Conservation (phyloP, 352 stramenopile species). For the Globisporangium canariense region DNA sequence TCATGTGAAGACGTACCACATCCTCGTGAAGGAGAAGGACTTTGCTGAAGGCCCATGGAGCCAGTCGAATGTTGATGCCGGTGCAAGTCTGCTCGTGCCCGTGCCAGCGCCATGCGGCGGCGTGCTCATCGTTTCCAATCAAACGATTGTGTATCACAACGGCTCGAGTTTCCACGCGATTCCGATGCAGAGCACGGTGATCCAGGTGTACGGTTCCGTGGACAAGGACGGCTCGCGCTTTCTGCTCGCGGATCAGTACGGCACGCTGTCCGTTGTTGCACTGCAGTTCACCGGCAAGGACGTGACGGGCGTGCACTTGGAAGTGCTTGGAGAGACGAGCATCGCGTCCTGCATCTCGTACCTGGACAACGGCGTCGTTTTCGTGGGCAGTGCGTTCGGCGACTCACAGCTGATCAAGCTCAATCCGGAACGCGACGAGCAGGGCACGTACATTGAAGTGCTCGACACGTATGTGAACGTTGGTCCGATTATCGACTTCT, state of each 20-base stretch:
- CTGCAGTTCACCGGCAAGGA: conserved; percentile 74
- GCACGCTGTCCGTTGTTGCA: conserved; percentile 85
- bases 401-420: conserved; percentile 97
- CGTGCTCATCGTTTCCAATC: conserved; percentile 89
- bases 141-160: conserved; percentile 91
- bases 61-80: conserved; percentile 87
- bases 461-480: conserved; percentile 97
- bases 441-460: conserved; percentile 90
- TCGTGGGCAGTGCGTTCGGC: conserved; percentile 93
- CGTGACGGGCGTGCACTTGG: conserved; percentile 84
- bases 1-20: conserved; percentile 91
- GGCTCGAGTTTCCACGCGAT: conserved; percentile 87
- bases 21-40: conserved; percentile 89
- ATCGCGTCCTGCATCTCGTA: conserved; percentile 91
- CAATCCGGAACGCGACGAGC: conserved; percentile 64
- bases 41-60: conserved; percentile 87
- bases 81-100: conserved; percentile 86
- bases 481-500: conserved; percentile 98
- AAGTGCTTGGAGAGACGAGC: conserved; percentile 92
- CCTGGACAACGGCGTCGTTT: conserved; percentile 94
- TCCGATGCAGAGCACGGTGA: conserved; percentile 88
- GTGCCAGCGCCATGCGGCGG: conserved; percentile 80
- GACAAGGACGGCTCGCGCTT: conserved; percentile 88
- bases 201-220: conserved; percentile 87
- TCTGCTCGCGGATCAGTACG: conserved; percentile 88